Evolutionary conservation across 495 filamentous ascomycete species (phyloP).

Genomic region (Filosporella fistucella): DNA sequence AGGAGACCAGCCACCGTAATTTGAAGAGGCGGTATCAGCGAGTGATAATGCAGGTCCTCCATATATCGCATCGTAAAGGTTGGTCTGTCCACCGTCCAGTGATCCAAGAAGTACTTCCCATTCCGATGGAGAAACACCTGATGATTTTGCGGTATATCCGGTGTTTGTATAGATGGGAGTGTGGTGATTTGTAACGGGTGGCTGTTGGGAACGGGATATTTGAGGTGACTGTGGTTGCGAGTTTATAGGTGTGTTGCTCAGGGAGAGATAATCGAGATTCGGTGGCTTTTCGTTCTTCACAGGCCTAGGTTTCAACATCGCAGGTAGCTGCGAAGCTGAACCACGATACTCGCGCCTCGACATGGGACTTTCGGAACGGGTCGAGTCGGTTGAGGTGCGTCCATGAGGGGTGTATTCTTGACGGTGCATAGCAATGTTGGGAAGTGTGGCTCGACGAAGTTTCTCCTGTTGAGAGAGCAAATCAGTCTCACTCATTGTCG

Average conservation of each 20-base stretch:
- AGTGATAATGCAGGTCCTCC: constrained; percentile 54
- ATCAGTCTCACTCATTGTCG: constrained; percentile 47
- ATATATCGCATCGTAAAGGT: constrained; percentile 81
- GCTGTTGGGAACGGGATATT: constrained; percentile 16
- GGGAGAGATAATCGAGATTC: constrained; percentile 51
- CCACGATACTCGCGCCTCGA: constrained; percentile 14
- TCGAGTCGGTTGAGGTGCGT: constrained; percentile 12
- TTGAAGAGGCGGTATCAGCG: constrained; percentile 29
- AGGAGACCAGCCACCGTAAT: constrained; percentile 43
- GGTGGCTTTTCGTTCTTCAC: constrained; percentile 23
- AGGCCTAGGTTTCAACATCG: constrained; percentile 16
- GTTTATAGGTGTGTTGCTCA: constrained; percentile 29
- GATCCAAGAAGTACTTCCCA: constrained; percentile 77
- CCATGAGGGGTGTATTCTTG: constrained; percentile 12
- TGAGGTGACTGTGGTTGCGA: constrained; percentile 23
- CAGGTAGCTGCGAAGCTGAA: constrained; percentile 9
- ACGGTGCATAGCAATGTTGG: constrained; percentile 14
- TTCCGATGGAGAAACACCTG: constrained; percentile 54
- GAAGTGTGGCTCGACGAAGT: constrained; percentile 38
- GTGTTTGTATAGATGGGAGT: constrained; percentile 6
- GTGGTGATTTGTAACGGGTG: constrained; percentile 4
- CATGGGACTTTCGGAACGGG: constrained; percentile 18
- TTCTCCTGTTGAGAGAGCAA: constrained; percentile 48
- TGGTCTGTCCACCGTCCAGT: constrained; percentile 72
- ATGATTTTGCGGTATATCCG: constrained; percentile 8